Conservation (phyloP, 164 flowering plant genomes). For the Euptelea pleiosperma region DNA sequence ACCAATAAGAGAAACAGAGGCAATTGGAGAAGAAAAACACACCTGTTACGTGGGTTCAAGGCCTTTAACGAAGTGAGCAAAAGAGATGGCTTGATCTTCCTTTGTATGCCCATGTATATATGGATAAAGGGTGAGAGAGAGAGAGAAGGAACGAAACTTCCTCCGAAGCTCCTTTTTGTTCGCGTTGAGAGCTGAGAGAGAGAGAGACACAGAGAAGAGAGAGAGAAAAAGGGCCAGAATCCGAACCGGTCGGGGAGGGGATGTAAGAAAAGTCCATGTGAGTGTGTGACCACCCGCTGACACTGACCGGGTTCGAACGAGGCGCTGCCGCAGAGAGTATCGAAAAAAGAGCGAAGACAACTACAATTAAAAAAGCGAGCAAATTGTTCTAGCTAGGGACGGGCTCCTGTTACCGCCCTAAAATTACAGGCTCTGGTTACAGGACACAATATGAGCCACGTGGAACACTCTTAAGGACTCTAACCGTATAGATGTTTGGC, state of each 20-base stretch:
- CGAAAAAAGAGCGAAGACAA: no score
- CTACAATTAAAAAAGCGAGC: no score
- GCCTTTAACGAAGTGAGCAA: background rate
- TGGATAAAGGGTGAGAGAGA: background rate
- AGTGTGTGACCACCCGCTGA: constrained; percentile 13
- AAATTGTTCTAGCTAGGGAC: no score
- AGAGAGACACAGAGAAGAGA: constrained; percentile 4
- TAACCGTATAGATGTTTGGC: no score
- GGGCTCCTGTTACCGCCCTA: no score
- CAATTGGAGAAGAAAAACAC: constrained; percentile 10
- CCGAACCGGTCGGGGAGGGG: constrained; percentile 2
- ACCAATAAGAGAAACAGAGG: background rate
- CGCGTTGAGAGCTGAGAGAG: constrained; percentile 33
- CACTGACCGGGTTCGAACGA: constrained; percentile 10
- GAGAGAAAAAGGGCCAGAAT: background rate
- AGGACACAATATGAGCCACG: no score
- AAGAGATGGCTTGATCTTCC: background rate
- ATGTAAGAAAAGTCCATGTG: background rate
- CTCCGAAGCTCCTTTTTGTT: constrained; percentile 33
- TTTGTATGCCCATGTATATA: constrained; percentile 6
- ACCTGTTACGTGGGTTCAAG: constrained; percentile 1
- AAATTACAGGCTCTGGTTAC: no score
- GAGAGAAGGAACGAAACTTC: constrained; percentile 26
- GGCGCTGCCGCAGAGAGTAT: background rate
- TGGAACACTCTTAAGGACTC: no score